A percentile compares a stretch with the other conserved stretches of the same genome.
These are phyloP conservation scores for Talaromyces stipitatus DNA, from an alignment of 495 filamentous ascomycete species.

Conservation along the genomic window DNA sequence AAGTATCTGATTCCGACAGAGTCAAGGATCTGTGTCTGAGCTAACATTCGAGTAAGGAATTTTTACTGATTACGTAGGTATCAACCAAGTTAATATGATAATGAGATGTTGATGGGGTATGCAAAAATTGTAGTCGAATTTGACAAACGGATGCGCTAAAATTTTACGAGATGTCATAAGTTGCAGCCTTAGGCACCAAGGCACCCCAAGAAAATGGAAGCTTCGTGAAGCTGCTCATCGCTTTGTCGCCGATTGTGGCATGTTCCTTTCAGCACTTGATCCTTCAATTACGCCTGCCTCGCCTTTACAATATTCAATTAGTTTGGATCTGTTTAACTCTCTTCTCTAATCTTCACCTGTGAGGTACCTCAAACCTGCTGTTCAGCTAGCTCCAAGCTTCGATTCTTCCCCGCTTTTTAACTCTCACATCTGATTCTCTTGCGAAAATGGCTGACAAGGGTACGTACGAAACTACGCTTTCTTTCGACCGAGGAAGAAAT, in stretches of 20 bases:
- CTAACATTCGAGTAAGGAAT: no score
- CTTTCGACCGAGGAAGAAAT: background rate
- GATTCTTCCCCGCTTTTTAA: background rate
- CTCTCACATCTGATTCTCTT: background rate
- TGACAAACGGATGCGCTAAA: background rate
- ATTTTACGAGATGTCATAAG: background rate
- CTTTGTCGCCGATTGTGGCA: background rate
- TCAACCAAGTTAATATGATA: no score
- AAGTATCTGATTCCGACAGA: constrained; percentile 43
- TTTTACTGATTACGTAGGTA: no score
- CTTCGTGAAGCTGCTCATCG: constrained; percentile 2
- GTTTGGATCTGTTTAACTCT: background rate
- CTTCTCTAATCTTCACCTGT: background rate
- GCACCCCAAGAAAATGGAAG: constrained; percentile 1
- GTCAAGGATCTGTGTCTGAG: constrained; percentile 40
- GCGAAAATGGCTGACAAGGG: constrained; percentile 1
- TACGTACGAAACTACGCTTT: constrained; percentile 6
- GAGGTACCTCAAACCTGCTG: background rate
- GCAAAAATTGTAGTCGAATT: no score
- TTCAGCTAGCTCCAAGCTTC: background rate
- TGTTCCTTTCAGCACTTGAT: background rate
- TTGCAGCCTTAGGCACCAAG: constrained; percentile 1
- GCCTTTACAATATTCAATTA: background rate
- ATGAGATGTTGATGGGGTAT: no score
- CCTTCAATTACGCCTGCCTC: background rate